Base-by-base conservation (phyloP, 2,329 filamentous ascomycete genomes). In the Biscogniauxia mediterranea region DNA sequence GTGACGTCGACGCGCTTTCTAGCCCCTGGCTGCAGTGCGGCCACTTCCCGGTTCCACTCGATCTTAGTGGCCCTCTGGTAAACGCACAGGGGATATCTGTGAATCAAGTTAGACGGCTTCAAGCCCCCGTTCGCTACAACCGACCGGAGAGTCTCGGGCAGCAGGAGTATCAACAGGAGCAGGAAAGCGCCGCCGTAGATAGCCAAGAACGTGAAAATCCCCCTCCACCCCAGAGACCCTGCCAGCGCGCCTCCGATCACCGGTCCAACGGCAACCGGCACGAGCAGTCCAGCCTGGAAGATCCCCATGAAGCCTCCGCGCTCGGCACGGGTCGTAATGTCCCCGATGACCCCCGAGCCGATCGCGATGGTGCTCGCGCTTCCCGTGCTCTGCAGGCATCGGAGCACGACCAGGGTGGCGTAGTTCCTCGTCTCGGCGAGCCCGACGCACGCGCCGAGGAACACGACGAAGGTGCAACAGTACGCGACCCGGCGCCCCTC, bases 351-450 rank as follows among this genome's bases (percentile, higher is more conserved):
- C 0, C 81, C 86, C 1, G 69, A 67, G 5, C 72, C 71, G 17
- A 89, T 75, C 0, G 86, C 81, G 25, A 87, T 78, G 0, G 84
- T 86, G 6, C 82, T 82, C 42, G 80, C 82, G 62, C 79, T 83
- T 0, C 85, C 84, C 0, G 78, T 75, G 53, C 79, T 82, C 62
- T 87, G 84, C 4, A 86, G 61, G 64, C 79, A 80, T 9, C 84
- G 74, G 13, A 86, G 69, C 1, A 84, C 71, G 11, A 86, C 62
- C 11, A 87, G 71, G 0, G 79, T 75, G 0, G 75, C 72, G 62
- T 79, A 83, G 62, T 72, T 78, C 7, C 72, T 76, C 55, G 81
- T 76, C 21, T 82, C 65, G 5, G 77, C 80, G 1, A 85, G 72
- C 3, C 78, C 81, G 38, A 83, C 68, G 52, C 81, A 81, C 1